phyloP scores from a whole-genome alignment of 2,329 filamentous ascomycete genomes.

The Aspergillus novofumigatus region DNA sequence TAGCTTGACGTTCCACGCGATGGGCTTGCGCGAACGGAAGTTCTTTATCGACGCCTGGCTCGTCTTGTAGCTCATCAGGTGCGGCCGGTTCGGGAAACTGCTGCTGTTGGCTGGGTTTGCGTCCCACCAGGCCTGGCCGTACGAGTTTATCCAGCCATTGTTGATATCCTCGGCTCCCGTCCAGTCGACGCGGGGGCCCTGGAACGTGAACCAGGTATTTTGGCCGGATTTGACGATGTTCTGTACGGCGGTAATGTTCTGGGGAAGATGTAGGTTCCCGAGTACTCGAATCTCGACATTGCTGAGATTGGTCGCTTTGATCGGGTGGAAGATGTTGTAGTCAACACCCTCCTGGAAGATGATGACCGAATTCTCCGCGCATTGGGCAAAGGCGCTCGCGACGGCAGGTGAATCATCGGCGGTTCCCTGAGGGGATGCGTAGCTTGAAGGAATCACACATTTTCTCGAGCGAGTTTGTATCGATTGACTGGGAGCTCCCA shows the following conservation, averaged over 20 bases:
- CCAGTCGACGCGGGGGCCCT: conserved; percentile 19
- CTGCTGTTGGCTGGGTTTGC: conserved; percentile 38
- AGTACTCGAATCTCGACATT: conserved; percentile 42
- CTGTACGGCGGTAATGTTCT: conserved; percentile 38
- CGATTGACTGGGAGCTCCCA: background rate
- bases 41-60: conserved; percentile 35
- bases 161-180: conserved; percentile 33
- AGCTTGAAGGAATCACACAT: conserved; percentile 19
- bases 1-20: conserved; percentile 42
- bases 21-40: conserved; percentile 43
- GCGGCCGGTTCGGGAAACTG: conserved; percentile 38
- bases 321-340: conserved; percentile 42
- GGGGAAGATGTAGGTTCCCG: conserved; percentile 43
- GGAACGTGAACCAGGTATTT: conserved; percentile 37
- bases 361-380: conserved; percentile 29
- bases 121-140: conserved; percentile 47
- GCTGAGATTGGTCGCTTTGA: conserved; percentile 37
- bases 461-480: conserved; percentile 5
- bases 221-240: conserved; percentile 31
- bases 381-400: conserved; percentile 33
- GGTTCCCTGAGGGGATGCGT: conserved; percentile 31
- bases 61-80: conserved; percentile 39
- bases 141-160: conserved; percentile 45
- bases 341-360: conserved; percentile 38
- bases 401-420: conserved; percentile 41